These are phyloP conservation scores for Mortierella claussenii DNA, from an alignment of 192 early-diverging fungal species.

Conservation along the genomic window DNA sequence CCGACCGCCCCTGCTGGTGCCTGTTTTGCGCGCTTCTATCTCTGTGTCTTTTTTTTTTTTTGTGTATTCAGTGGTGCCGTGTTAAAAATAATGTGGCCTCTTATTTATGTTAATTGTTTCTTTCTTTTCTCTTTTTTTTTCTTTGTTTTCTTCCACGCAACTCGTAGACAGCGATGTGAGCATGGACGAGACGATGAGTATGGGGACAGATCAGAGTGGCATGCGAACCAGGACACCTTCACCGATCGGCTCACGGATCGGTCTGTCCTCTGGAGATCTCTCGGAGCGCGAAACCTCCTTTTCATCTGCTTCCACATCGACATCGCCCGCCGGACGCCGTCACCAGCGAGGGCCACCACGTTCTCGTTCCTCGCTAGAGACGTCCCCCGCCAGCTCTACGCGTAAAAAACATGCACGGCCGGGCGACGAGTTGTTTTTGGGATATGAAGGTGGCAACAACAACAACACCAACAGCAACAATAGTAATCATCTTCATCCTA, in stretches of 20 bases:
- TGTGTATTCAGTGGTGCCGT: background rate
- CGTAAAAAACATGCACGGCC: conserved; percentile 25
- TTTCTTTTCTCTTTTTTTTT: no score
- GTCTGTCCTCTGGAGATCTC: conserved; percentile 24
- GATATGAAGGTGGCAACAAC: no score
- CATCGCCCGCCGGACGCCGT: conserved; percentile 7
- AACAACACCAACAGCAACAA: no score
- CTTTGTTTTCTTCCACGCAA: no score
- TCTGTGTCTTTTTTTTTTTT: background rate
- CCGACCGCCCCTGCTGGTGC: conserved; percentile 4
- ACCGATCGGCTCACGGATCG: conserved; percentile 7
- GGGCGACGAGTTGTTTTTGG: conserved; percentile 41
- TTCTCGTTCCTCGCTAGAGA: background rate
- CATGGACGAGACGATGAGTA: conserved; percentile 40
- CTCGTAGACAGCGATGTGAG: conserved; percentile 43
- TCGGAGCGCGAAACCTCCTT: conserved; percentile 51
- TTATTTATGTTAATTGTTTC: no score
- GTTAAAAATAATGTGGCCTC: background rate
- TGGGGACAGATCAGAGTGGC: conserved; percentile 16
- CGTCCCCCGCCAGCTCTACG: conserved; percentile 5
- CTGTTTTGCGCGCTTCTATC: conserved; percentile 2
- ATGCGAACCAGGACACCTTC: conserved; percentile 18
- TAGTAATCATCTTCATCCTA: no score
- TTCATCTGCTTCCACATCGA: conserved; percentile 23
- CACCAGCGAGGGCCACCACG: background rate